Evolutionary conservation across 306 rosid species (phyloP), one percentile per base, ranked within the genome.

Genomic region (Albizia julibrissin): DNA sequence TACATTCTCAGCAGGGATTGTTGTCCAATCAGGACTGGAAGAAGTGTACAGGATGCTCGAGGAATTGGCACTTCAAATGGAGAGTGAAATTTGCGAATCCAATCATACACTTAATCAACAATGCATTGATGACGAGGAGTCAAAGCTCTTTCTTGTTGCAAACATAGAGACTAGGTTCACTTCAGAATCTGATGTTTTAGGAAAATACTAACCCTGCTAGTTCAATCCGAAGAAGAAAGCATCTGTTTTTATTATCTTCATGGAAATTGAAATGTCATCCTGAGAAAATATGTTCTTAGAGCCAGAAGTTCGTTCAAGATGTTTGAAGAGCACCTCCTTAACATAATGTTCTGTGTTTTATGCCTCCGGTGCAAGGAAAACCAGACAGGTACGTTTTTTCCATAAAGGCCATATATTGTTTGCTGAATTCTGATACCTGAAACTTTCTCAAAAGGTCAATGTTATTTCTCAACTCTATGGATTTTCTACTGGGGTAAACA

Each of bases 51-150:
- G 37, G 67, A 85, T 90, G 79, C 92, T 94, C 76, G 85, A 83
- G 27, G 90, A 82, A 75, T 76, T 94, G 86, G 84, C 83, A 19
- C 89, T 91, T 90, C 97, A 92, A 77, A 87, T 91, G 89, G 86
- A 85, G 64, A 81, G 73, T 54, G 86, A 86, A 74, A 86, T 80
- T 37, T 78, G 65, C 75, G 34, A 78, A 59, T 22, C 54, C 59
- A 24, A 72, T 69, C 68, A 72, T 52, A 19, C 49, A 61, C 50
- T 79, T 74, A 68, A 33, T 78, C 88, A 76, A 29, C 85, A 78
- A 71, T 75, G 61, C 21, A 73, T 75, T 87, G 67, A 37, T 34
- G 81, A 82, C 34, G 75, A 71, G 18, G 76, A 79, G 72, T 76
- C 62, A 15, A 42, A 72, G 37, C 52, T 79, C 54, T 75, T 66